Evolutionary conservation across 1,139 yeast genomes (phyloP).

Genomic region (Citeromyces hawaiiensis): DNA sequence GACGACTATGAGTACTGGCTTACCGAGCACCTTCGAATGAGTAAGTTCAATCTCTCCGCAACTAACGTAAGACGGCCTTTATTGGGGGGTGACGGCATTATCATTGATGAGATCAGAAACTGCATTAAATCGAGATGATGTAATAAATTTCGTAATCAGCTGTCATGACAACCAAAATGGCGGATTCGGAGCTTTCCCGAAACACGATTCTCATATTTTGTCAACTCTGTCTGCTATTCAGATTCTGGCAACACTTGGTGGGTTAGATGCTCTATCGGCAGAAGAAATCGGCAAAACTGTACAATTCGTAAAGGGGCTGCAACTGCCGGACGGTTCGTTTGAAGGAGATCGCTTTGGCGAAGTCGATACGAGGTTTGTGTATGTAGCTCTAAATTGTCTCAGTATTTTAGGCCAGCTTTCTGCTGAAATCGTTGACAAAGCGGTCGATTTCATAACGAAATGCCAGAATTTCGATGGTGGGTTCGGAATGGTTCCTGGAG

Average conservation of each 20-base stretch:
- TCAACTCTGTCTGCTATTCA: slow-evolving; percentile 84
- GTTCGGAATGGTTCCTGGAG: slow-evolving; percentile 87
- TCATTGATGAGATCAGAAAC: slow-evolving; percentile 42
- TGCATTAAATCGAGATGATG: slow-evolving; percentile 46
- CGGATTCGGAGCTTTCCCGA: slow-evolving; percentile 84
- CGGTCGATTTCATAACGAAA: slow-evolving; percentile 46
- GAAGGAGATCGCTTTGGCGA: slow-evolving; percentile 90
- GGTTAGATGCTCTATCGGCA: slow-evolving; percentile 25
- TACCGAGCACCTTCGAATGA: slow-evolving; percentile 78
- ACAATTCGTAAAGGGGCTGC: slow-evolving; percentile 40
- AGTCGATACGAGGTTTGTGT: slow-evolving; percentile 81
- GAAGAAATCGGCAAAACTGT: slow-evolving; percentile 22
- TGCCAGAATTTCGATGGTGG: slow-evolving; percentile 96
- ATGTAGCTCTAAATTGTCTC: slow-evolving; percentile 65
- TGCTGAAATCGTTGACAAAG: slow-evolving; percentile 45
- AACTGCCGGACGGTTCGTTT: slow-evolving; percentile 64
- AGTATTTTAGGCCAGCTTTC: slow-evolving; percentile 55
- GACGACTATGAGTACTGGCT: slow-evolving; percentile 75
- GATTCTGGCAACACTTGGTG: slow-evolving; percentile 53
- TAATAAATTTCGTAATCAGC: slow-evolving; percentile 49
- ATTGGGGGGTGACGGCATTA: slow-evolving; percentile 88
- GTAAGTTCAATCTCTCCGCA: slow-evolving; percentile 9
- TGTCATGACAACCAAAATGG: slow-evolving; percentile 56
- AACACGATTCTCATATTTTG: slow-evolving; percentile 82
- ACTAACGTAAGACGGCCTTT: slow-evolving; percentile 42